Evolutionary conservation across 441 rosid genomes (phyloP), one percentile per base, ranked within the genome.

Genomic region (Pelargonium australe): DNA sequence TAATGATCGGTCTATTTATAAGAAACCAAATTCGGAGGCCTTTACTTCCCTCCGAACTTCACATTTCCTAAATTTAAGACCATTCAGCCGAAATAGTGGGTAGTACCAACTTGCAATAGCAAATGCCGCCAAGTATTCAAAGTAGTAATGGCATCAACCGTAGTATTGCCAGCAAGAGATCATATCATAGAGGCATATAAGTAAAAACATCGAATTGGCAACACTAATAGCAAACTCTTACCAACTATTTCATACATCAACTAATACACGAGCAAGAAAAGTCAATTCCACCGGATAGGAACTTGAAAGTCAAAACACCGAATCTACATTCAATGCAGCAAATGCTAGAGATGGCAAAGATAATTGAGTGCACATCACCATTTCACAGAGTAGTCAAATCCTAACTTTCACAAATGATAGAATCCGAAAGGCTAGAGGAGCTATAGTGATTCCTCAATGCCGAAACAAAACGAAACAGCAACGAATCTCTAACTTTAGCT

Each of bases 371-470:
- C 68, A 71, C 31, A 25, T 25, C 31, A 25, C 31, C 31, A 25
- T 25, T 20, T 65, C 71, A 45, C 11, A 4, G 65, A 40, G 65
- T 67, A 25, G 80, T 72, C 77, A 80, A 75, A 41, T 76, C 80
- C 68, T 72, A 74, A 61, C 76, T 78, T 70, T 67, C 61, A 63
- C 12, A 65, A 69, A 72, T 3, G 70, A 66, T 47, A 25, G 79
- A 76, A 72, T 65, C 31, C 31, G 14, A 62, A 75, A 70, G 28
- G 72, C 61, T 12, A 67, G 72, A 73, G 72, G 43, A 75, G 70
- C 10, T 1, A 44, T 68, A 75, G 66, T 72, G 83, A 79, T 77
- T 80, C 83, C 76, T 64, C 70, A 79, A 71, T 64, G 19, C 34
- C 10, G 19, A 68, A 65, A 53, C 47, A 31, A 34, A 43, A 73